A percentile compares a stretch with the other conserved stretches of the same genome.
phyloP scores from a whole-genome alignment of 345 rosid species.

The Ceriops decandra region DNA sequence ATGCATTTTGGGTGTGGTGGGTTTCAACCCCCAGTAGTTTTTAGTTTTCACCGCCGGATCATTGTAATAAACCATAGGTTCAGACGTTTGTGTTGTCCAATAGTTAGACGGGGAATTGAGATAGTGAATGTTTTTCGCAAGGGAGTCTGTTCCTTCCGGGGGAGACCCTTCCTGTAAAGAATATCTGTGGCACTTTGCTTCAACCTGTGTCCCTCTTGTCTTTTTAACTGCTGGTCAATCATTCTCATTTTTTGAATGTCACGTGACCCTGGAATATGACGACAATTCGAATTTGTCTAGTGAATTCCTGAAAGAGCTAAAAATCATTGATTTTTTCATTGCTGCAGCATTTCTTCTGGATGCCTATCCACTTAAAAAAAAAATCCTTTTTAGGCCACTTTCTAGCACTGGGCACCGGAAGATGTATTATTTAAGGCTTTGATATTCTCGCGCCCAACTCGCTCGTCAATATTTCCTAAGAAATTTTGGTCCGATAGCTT shows the following conservation, averaged over 20 bases:
- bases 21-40: too few relatives aligned
- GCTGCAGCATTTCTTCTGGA: not conserved
- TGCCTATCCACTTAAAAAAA: too few relatives aligned
- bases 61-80: not conserved
- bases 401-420: too few relatives aligned
- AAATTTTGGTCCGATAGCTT: too few relatives aligned
- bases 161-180: slow-evolving; percentile 17
- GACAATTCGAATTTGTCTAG: not conserved
- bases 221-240: slow-evolving; percentile 14
- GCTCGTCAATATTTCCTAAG: too few relatives aligned
- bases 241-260: not conserved
- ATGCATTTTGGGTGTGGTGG: too few relatives aligned
- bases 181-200: not conserved
- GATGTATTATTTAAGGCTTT: too few relatives aligned
- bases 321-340: too few relatives aligned
- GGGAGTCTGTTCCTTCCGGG: slow-evolving; percentile 40
- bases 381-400: too few relatives aligned
- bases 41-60: not conserved
- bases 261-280: not conserved
- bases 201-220: slow-evolving; percentile 1
- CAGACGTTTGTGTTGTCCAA: not conserved
- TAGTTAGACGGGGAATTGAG: not conserved
- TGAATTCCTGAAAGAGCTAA: not conserved
- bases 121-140: slow-evolving; percentile 12
- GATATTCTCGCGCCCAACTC: too few relatives aligned